These are phyloP conservation scores for Cutaneotrichosporon sp. DNA, from an alignment of 1,284 basidiomycete genomes.

Conservation along the genomic window DNA sequence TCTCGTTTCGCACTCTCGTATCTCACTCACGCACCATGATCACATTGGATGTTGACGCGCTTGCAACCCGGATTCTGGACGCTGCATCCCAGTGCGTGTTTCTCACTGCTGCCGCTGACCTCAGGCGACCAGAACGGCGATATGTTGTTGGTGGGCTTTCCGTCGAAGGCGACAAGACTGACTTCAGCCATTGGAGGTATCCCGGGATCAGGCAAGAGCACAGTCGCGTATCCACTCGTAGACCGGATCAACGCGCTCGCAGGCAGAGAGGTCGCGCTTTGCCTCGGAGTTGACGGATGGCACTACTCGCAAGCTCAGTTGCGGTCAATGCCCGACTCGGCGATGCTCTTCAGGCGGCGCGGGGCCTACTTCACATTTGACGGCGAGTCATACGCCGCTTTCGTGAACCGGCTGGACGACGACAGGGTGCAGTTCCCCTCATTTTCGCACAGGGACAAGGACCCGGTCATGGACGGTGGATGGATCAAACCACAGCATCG, in stretches of 20 bases:
- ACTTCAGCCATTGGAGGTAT: slow-evolving; percentile 9
- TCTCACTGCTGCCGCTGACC: neutral
- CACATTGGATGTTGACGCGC: neutral
- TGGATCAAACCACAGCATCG: neutral
- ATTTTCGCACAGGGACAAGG: slow-evolving; percentile 14
- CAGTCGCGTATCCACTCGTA: slow-evolving; percentile 48
- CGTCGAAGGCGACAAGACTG: neutral
- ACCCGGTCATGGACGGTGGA: slow-evolving; percentile 6
- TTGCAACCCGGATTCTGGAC: neutral
- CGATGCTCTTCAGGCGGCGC: slow-evolving; percentile 4
- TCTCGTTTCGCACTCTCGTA: neutral
- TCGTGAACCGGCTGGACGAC: neutral
- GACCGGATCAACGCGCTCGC: slow-evolving; percentile 33
- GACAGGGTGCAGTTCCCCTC: slow-evolving; percentile 5
- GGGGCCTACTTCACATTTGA: slow-evolving; percentile 17
- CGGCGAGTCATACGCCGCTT: neutral
- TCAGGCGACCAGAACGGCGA: neutral
- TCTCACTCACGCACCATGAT: neutral
- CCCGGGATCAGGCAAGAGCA: slow-evolving; percentile 53
- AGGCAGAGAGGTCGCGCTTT: slow-evolving; percentile 29
- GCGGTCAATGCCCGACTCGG: slow-evolving; percentile 13
- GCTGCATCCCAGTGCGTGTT: neutral
- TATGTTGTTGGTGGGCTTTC: neutral
- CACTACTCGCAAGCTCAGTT: slow-evolving; percentile 49
- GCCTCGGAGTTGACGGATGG: slow-evolving; percentile 54